Conservation (phyloP, 202 grass and related monocot genomes). For the Elaeis oleifera region DNA sequence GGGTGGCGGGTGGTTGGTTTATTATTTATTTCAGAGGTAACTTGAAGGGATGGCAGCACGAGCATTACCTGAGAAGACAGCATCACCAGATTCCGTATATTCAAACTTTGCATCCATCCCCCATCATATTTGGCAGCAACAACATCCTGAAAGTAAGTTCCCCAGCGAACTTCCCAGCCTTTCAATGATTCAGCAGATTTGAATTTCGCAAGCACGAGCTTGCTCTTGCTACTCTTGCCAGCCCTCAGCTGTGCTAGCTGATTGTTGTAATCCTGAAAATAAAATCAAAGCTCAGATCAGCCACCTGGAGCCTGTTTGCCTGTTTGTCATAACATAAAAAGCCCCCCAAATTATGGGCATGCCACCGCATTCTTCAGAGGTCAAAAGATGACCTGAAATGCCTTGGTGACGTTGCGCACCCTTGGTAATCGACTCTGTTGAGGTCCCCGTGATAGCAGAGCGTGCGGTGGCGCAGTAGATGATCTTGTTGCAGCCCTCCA, state of each 20-base stretch:
- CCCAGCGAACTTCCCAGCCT: slow-evolving; percentile 65
- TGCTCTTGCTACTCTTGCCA: slow-evolving; percentile 99
- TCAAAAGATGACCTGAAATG: slow-evolving; percentile 58
- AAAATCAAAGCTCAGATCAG: not conserved
- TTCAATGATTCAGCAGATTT: slow-evolving; percentile 69
- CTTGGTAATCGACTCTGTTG: slow-evolving; percentile 90
- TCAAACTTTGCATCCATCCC: slow-evolving; percentile 80
- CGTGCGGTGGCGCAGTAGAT: slow-evolving; percentile 93
- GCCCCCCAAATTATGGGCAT: too few relatives aligned
- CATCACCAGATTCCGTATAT: slow-evolving; percentile 45
- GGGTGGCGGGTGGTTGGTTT: too few relatives aligned
- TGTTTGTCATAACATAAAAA: not conserved
- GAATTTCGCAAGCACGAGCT: slow-evolving; percentile 82
- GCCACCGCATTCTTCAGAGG: too few relatives aligned
- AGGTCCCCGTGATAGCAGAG: slow-evolving; percentile 82
- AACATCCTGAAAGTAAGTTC: slow-evolving; percentile 65
- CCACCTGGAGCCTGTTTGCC: not conserved
- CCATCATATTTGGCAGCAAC: slow-evolving; percentile 55
- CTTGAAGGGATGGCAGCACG: not conserved
- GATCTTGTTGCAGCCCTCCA: slow-evolving; percentile 83
- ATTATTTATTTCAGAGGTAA: too few relatives aligned
- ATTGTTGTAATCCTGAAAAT: slow-evolving; percentile 80
- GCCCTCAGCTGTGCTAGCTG: slow-evolving; percentile 82
- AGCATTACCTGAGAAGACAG: slow-evolving; percentile 58
- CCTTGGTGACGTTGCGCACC: slow-evolving; percentile 77